Evolutionary conservation across 345 rosid genomes (phyloP), one percentile per base, ranked within the genome.

Genomic region (Salix udensis): DNA sequence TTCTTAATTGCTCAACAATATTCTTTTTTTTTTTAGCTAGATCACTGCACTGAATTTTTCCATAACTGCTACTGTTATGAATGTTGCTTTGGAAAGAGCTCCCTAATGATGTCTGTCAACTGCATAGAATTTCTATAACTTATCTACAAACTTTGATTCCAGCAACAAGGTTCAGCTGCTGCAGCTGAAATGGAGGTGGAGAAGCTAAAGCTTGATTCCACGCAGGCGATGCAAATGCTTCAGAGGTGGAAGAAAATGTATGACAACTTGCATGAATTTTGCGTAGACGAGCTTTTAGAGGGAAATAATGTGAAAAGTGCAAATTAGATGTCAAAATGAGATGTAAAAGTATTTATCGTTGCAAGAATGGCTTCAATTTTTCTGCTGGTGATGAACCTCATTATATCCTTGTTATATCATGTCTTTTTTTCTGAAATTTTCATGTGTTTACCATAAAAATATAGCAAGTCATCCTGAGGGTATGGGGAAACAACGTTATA

Each of bases 141-240:
- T 19, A 31, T n/a, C 11, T n/a, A 55, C 1, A 55, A n/a, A 3
- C 23, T n/a, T 55, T 55, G 28, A 55, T n/a, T 55, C 36, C 88
- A 89, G 95, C 81, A 77, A 87, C 87, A 77, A 75, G 89, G 88
- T 37, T 83, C 89, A 70, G 78, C 86, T 44, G 89, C 89, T 39
- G 92, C 94, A 55, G 82, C 86, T 30, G 92, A 92, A 84, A 87
- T 89, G 74, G 97, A 90, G 82, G 74, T 84, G 77, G 93, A 88
- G 80, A 90, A 84, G 78, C 67, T 89, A 74, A 91, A 89, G 88
- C 83, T 73, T 58, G 94, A 89, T 65, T 48, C 70, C 58, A 72
- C 80, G 64, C 84, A 76, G 72, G 77, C 82, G 1, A 36, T 68
- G 72, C 82, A 87, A 75, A 81, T 86, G 89, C 86, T 82, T 81